Evolutionary conservation across 495 filamentous ascomycete genomes (phyloP).

Genomic region (Hypoxylon intermedium): DNA sequence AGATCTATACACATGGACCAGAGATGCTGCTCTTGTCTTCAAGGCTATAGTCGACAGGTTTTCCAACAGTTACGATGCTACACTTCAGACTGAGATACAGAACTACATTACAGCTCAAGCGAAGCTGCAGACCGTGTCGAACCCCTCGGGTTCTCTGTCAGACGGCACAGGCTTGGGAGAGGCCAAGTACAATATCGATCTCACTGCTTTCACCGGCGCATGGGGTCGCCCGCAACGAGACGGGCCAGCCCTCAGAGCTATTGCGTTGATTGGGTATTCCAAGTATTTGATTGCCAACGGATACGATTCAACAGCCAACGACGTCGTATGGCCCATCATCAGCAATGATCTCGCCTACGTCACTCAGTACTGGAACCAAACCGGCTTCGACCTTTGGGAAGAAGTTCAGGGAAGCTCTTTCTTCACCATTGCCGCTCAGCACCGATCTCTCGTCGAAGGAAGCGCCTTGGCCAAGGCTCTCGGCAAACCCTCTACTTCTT

Average conservation of each 20-base stretch:
- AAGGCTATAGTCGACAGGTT: conserved; percentile 67
- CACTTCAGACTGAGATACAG: conserved; percentile 61
- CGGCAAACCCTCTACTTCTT: conserved; percentile 53
- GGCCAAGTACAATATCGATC: conserved; percentile 67
- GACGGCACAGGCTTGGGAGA: conserved; percentile 64
- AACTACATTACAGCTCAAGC: conserved; percentile 65
- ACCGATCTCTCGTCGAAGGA: conserved; percentile 68
- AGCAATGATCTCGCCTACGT: conserved; percentile 74
- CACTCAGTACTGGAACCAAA: conserved; percentile 73
- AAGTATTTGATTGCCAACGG: conserved; percentile 58
- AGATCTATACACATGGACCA: conserved; percentile 75
- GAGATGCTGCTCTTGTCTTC: conserved; percentile 70
- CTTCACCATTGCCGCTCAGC: conserved; percentile 55
- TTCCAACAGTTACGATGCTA: conserved; percentile 57
- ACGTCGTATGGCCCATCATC: conserved; percentile 66
- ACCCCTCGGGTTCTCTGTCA: conserved; percentile 63
- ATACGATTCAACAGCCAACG: conserved; percentile 48
- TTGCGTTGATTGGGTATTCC: conserved; percentile 58
- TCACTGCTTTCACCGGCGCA: conserved; percentile 63
- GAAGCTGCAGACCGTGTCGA: conserved; percentile 65
- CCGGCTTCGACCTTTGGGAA: conserved; percentile 76
- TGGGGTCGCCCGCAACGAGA: conserved; percentile 79
- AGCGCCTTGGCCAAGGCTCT: conserved; percentile 59
- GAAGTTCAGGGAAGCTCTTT: conserved; percentile 69
- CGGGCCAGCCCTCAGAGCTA: conserved; percentile 73